These are phyloP conservation scores for Eudorina sp. DNA, from an alignment of 139 green algal species.

Conservation along the genomic window DNA sequence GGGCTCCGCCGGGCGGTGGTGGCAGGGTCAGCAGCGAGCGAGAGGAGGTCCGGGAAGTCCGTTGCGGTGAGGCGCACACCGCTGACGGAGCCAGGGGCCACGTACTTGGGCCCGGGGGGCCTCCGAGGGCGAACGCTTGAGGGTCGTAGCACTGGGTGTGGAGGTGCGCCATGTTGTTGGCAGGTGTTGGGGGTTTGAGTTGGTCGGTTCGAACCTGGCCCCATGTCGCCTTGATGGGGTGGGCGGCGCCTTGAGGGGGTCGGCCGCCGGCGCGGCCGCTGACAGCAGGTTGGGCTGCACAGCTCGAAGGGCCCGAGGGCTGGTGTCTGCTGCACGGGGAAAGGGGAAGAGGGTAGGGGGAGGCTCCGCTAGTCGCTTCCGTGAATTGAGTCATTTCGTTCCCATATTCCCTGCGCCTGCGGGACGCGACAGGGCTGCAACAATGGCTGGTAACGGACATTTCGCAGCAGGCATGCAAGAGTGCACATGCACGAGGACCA, in stretches of 20 bases:
- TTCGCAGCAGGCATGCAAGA: not conserved
- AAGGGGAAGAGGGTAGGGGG: not conserved
- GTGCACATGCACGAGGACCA: not conserved
- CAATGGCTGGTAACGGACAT: not conserved
- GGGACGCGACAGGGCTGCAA: not conserved
- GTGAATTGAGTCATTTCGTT: too few relatives aligned
- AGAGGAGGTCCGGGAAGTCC: slow-evolving; percentile 15
- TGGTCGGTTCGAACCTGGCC: slow-evolving; percentile 3
- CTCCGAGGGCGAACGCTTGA: not conserved
- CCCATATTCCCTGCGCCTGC: not conserved
- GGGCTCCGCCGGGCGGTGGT: not conserved
- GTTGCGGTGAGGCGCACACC: not conserved
- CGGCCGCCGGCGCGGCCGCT: not conserved
- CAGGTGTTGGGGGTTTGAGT: not conserved
- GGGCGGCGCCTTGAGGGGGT: not conserved
- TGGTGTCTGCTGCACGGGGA: not conserved
- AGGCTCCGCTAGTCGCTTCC: not conserved
- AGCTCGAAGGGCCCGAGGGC: too few relatives aligned
- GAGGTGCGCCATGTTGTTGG: not conserved
- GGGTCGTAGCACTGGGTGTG: not conserved
- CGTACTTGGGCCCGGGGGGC: not conserved
- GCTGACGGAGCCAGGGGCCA: not conserved
- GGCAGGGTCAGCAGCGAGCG: not conserved
- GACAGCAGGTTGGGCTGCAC: not conserved
- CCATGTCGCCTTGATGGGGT: not conserved